phyloP scores from a whole-genome alignment of 163 green algal species.

The Chlorella variabilis region DNA sequence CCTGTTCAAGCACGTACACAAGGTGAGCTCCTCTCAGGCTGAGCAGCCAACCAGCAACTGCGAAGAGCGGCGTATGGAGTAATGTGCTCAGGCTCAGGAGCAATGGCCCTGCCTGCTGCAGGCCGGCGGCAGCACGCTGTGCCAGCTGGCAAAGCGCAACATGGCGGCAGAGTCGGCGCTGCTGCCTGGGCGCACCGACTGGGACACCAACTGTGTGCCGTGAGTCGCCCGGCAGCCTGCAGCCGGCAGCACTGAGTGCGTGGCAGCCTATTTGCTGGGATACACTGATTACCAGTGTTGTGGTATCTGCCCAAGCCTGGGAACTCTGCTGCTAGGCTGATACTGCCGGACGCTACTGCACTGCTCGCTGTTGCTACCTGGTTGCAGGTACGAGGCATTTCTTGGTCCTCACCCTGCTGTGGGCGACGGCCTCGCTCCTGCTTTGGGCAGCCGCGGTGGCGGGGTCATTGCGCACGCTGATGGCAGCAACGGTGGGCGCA shows the following conservation, averaged over 20 bases:
- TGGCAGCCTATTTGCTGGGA: too few relatives aligned
- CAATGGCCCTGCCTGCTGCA: background rate
- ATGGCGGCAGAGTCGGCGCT: slow-evolving; percentile 12
- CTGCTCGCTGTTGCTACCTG: too few relatives aligned
- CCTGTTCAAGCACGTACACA: slow-evolving; percentile 46
- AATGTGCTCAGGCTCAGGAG: too few relatives aligned
- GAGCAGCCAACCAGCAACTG: too few relatives aligned
- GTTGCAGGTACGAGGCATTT: slow-evolving; percentile 26
- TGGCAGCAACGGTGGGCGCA: background rate
- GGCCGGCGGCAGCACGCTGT: slow-evolving; percentile 37
- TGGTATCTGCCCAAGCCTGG: too few relatives aligned
- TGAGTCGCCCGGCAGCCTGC: background rate
- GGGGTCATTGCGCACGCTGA: background rate
- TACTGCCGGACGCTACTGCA: too few relatives aligned
- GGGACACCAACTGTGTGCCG: slow-evolving; percentile 44
- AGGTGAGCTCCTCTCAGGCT: slow-evolving; percentile 14
- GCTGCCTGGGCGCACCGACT: slow-evolving; percentile 25
- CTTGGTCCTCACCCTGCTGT: slow-evolving; percentile 36
- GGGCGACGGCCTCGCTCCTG: background rate
- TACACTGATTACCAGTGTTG: too few relatives aligned
- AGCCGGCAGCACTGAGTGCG: too few relatives aligned
- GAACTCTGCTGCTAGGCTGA: background rate
- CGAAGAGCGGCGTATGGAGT: too few relatives aligned
- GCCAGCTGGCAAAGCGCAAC: slow-evolving; percentile 25
- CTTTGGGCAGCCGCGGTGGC: background rate